Base-by-base conservation (phyloP, 2,329 filamentous ascomycete genomes). In the Orbilia quercus region DNA sequence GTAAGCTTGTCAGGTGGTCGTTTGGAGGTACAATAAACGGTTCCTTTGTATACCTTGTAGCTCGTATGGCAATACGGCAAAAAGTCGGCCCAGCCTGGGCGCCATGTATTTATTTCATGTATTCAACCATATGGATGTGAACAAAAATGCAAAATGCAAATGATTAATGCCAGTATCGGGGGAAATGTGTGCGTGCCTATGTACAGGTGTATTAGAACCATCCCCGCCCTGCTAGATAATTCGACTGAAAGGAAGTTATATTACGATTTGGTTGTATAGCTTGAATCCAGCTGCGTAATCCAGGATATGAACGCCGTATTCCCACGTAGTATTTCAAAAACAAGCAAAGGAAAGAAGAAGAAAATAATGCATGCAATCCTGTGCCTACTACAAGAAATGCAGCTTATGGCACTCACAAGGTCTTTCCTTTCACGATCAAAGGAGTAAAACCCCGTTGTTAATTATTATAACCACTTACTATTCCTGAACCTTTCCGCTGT, bases 401-500 rank as follows among this genome's bases (percentile, higher is more conserved):
- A 20, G 58, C 40, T 34, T 20, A 31, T 20, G 51, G 47, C 45
- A 51, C 36, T 20, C 58, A 9, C 48, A 45, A n/a, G 20, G 34
- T 23, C 45, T 12, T 64, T 62, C 47, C 58, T 50, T 36, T 42
- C 31, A 45, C 12, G 34, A 14, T 5, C 28, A 40, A 36, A 40
- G 42, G 12, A 65, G 18, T 51, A 18, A 47, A 23, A n/a, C n/a
- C 50, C n/a, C 45, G 58, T 16, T 4, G 50, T 31, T 18, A 34
- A 25, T 9, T 18, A 34, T 51, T 16, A 23, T 36, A 36, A 3
- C 23, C 6, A 36, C 44, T 53, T 40, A 72, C 7, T 51, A 59
- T 65, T 65, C 59, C 16, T 54, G 53, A 25, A 72, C 67, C n/a
- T 36, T 65, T 1, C 88, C 89, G 0, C 83, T 86, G 50, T 90